A percentile compares a stretch with the other conserved stretches of the same genome.
phyloP scores from a whole-genome alignment of 208 protist species.

The Trypanosoma brucei region DNA sequence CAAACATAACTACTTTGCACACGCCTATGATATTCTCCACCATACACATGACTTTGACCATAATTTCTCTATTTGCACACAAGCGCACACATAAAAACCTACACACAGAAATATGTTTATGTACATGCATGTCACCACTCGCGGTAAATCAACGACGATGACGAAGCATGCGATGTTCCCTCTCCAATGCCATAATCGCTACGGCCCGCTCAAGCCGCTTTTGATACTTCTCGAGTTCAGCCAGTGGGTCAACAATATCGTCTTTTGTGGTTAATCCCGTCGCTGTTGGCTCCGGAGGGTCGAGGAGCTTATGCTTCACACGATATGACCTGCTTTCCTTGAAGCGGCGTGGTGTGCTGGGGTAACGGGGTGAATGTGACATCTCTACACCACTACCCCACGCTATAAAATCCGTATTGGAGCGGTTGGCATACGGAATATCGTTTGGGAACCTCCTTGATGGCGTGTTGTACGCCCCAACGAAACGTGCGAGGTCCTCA shows the following conservation, averaged over 20 bases:
- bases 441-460: neutral
- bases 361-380: neutral
- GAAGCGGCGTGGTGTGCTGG: neutral
- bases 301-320: neutral
- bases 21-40: too few relatives aligned
- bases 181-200: constrained; percentile 11
- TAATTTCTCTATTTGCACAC: neutral
- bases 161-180: constrained; percentile 3
- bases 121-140: neutral
- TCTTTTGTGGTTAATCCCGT: neutral
- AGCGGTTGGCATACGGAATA: neutral
- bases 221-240: constrained; percentile 19
- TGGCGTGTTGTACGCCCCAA: constrained; percentile 17
- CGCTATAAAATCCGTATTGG: neutral
- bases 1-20: too few relatives aligned
- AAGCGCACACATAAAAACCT: neutral
- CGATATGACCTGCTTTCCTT: neutral
- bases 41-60: too few relatives aligned
- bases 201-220: constrained; percentile 21
- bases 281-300: neutral
- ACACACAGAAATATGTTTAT: neutral
- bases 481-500: constrained; percentile 13
- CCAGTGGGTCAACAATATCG: neutral
- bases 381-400: neutral
- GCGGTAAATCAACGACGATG: neutral